Conservation (phyloP, 2,329 filamentous ascomycete genomes). For the Ceratocystis cubensis region DNA sequence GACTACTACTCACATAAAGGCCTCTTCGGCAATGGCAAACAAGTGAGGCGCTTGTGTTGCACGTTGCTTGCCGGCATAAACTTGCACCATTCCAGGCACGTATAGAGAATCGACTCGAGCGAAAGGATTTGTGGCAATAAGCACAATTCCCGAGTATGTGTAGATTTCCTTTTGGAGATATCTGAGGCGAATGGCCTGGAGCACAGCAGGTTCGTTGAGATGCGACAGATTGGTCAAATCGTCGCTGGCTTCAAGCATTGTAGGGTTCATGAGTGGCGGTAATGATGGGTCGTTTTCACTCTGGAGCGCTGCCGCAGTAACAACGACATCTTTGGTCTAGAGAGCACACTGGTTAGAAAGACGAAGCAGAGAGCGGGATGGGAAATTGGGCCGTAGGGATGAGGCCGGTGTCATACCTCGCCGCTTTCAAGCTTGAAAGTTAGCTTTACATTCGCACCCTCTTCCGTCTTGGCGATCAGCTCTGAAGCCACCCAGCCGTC, state of each 20-base stretch:
- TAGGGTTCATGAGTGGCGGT: constrained; percentile 92
- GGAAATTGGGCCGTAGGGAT: background rate
- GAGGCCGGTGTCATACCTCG: constrained; percentile 51
- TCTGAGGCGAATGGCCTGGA: constrained; percentile 93
- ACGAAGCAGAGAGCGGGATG: background rate
- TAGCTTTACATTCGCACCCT: constrained; percentile 77
- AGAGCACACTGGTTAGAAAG: background rate
- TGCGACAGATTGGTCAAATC: constrained; percentile 95
- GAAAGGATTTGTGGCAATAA: constrained; percentile 97
- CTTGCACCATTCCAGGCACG: constrained; percentile 98
- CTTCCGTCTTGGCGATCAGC: constrained; percentile 69
- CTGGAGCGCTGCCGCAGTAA: constrained; percentile 63
- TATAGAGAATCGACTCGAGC: constrained; percentile 95
- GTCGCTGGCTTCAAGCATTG: constrained; percentile 96
- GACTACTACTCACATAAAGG: constrained; percentile 63
- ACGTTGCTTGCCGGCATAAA: constrained; percentile 93
- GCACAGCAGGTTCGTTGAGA: constrained; percentile 91
- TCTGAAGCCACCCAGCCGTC: constrained; percentile 98
- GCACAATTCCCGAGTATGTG: constrained; percentile 96
- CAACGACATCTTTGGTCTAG: constrained; percentile 67
- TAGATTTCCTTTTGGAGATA: constrained; percentile 99
- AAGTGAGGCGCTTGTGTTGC: constrained; percentile 94
- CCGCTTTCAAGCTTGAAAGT: constrained; percentile 86
- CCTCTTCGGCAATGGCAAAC: constrained; percentile 97
- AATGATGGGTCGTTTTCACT: constrained; percentile 64